Percentiles rank a stretch among this genome's conserved stretches.
Evolutionary conservation across 2,329 filamentous ascomycete species (phyloP).

Genomic region (Aspergillus piperis): DNA sequence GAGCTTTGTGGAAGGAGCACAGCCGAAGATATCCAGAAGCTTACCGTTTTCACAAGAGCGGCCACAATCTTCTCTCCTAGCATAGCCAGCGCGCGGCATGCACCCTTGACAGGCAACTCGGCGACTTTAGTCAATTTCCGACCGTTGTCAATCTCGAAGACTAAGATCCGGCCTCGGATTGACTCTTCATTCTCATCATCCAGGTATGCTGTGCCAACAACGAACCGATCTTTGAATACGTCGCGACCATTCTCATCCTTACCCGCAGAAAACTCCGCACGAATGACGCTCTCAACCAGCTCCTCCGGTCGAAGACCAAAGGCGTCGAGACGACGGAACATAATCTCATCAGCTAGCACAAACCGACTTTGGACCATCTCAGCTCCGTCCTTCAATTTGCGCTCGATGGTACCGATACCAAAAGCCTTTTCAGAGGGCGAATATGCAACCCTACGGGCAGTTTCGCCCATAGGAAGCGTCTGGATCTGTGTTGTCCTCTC

Average conservation of each 20-base stretch:
- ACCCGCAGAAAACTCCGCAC: constrained; percentile 68
- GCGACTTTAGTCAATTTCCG: constrained; percentile 72
- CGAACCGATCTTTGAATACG: constrained; percentile 66
- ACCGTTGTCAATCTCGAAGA: constrained; percentile 74
- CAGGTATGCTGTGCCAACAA: constrained; percentile 85
- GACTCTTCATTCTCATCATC: constrained; percentile 59
- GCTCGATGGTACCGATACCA: constrained; percentile 80
- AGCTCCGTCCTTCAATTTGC: constrained; percentile 67
- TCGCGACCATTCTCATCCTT: constrained; percentile 58
- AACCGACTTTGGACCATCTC: constrained; percentile 81
- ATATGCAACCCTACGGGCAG: constrained; percentile 83
- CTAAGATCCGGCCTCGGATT: constrained; percentile 74
- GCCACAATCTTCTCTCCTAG: constrained; percentile 78
- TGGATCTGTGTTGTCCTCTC: constrained; percentile 87
- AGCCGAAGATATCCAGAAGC: constrained; percentile 21
- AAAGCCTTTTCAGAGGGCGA: constrained; percentile 77
- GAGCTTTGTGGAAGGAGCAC: background rate
- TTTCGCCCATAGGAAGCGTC: constrained; percentile 74
- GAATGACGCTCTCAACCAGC: constrained; percentile 80
- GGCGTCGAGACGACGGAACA: constrained; percentile 76
- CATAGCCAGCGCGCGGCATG: constrained; percentile 76
- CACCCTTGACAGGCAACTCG: constrained; percentile 71
- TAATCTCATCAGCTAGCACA: constrained; percentile 84
- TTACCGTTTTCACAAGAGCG: constrained; percentile 83
- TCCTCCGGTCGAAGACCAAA: constrained; percentile 68